Evolutionary conservation across 306 rosid species (phyloP), one percentile per base, ranked within the genome.

Genomic region (Fragaria nilgerrensis): DNA sequence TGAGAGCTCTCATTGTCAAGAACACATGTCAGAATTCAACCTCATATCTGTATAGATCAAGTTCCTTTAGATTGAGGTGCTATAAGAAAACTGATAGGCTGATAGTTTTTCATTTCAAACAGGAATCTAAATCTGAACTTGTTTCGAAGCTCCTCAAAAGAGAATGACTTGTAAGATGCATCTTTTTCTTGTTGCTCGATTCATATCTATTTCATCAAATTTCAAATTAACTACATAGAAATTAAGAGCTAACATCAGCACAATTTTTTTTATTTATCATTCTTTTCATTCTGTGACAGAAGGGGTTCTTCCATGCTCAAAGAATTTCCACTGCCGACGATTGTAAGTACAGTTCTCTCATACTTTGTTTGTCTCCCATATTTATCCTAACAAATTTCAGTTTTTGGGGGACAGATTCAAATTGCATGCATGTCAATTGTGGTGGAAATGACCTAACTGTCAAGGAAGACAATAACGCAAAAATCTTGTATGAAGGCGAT

Each of bases 101-200:
- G 65, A 73, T 36, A 39, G 80, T 79, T 76, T 76, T 41, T 78
- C 68, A 70, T 59, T 59, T 2, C n/a, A n/a, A 23, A 3, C 76
- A 89, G 97, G 94, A 89, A 88, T 76, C 75, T 91, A 77, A 77
- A 86, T 68, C 71, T 87, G 48, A 93, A 89, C 84, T 82, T 90
- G 89, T 90, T 83, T 48, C 79, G 76, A 79, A 81, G 91, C 85
- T 89, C 89, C 29, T 86, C 63, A 15, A 75, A 72, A 29, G 71
- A 65, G 76, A 80, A 75, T 63, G 68, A 70, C 71, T 74, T 62
- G 97, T 93, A 85, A 87, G 91, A 70, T 72, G 62, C 32, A 44
- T 44, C 81, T 59, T 78, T 25, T 12, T 12, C 14, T 79, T 64
- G 41, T 43, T 0, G 8, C 39, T 47, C 14, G 19, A 23, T 0